These are phyloP conservation scores for Cystobasidium sp. DNA, from an alignment of 1,284 basidiomycete species.

Conservation along the genomic window DNA sequence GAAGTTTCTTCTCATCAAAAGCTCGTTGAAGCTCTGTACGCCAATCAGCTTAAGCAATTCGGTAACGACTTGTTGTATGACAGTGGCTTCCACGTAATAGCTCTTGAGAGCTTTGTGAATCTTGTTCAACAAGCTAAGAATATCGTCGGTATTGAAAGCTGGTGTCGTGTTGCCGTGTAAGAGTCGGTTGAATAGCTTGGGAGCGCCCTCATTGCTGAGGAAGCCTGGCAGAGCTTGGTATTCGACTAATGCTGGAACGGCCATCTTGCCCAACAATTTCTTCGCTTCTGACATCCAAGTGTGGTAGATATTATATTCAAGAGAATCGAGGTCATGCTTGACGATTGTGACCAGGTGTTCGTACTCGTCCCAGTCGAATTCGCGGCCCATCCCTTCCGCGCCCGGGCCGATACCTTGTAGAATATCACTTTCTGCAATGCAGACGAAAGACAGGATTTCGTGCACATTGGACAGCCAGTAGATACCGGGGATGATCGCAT, in stretches of 20 bases:
- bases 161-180: constrained; percentile 82
- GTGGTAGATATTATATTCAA: constrained; percentile 99
- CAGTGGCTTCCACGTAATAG: constrained; percentile 98
- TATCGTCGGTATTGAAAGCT: constrained; percentile 98
- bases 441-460: constrained; percentile 98
- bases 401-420: constrained; percentile 96
- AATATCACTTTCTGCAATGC: constrained; percentile 97
- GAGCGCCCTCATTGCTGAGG: constrained; percentile 85
- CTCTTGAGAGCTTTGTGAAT: constrained; percentile 98
- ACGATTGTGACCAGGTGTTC: constrained; percentile 95
- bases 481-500: constrained; percentile 92
- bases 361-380: constrained; percentile 97
- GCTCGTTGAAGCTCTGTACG: constrained; percentile 96
- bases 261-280: constrained; percentile 96
- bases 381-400: constrained; percentile 79
- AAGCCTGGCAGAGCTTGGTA: constrained; percentile 97
- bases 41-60: constrained; percentile 96
- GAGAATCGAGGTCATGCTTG: constrained; percentile 96
- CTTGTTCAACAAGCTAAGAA: constrained; percentile 94
- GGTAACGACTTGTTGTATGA: constrained; percentile 94
- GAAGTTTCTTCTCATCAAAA: constrained; percentile 98
- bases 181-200: constrained; percentile 90
- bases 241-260: constrained; percentile 96
- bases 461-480: constrained; percentile 99
- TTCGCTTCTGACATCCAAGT: constrained; percentile 99